These are phyloP conservation scores for Fusarium nematophilum DNA, from an alignment of 2,329 filamentous ascomycete genomes.

Conservation along the genomic window DNA sequence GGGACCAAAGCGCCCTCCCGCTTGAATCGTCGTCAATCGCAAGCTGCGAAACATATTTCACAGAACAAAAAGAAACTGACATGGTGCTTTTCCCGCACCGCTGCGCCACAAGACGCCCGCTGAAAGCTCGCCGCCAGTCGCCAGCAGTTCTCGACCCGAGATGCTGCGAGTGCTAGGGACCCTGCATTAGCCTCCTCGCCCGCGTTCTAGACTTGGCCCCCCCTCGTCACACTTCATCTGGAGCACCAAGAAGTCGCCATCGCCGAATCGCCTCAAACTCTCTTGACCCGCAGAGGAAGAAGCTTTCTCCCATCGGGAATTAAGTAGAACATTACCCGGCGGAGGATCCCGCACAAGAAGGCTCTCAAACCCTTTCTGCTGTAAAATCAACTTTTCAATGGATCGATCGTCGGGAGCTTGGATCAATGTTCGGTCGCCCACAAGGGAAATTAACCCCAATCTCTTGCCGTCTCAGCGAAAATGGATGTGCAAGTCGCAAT, in stretches of 20 bases:
- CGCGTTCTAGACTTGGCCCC: constrained; percentile 6
- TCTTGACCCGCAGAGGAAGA: not conserved
- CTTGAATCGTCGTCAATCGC: not conserved
- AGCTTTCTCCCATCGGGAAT: not conserved
- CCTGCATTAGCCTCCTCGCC: constrained; percentile 10
- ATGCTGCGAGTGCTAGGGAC: constrained; percentile 10
- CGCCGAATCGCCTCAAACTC: constrained; percentile 9
- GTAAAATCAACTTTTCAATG: constrained; percentile 2
- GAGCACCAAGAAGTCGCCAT: constrained; percentile 27
- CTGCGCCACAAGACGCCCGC: constrained; percentile 23
- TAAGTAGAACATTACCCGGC: not conserved
- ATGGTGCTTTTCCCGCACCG: constrained; percentile 1
- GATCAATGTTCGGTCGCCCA: not conserved
- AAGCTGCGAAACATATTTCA: not conserved
- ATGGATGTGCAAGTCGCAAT: constrained; percentile 3
- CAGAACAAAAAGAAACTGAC: constrained; percentile 1
- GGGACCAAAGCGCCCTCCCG: not conserved
- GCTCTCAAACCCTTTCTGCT: constrained; percentile 4
- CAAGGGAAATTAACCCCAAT: constrained; percentile 17
- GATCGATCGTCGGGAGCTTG: constrained; percentile 6
- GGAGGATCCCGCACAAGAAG: constrained; percentile 8
- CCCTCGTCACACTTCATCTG: constrained; percentile 6
- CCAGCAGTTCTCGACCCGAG: not conserved
- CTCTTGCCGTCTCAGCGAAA: constrained; percentile 3
- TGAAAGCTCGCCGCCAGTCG: constrained; percentile 8